Evolutionary conservation across 192 early-diverging fungal species (phyloP).

Genomic region (Coemansia javaensis): DNA sequence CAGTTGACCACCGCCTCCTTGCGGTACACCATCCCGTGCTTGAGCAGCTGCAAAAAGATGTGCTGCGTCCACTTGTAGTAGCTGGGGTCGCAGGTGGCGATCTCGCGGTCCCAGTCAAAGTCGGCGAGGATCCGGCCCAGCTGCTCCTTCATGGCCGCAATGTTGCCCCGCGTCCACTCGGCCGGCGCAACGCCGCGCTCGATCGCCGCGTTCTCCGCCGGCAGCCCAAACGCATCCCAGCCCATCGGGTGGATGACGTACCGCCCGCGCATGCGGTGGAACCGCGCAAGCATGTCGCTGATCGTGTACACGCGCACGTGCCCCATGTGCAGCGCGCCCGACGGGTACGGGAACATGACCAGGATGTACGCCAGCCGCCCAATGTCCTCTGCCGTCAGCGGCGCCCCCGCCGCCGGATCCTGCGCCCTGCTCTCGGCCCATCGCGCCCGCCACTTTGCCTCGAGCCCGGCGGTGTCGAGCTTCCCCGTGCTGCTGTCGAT

Average conservation of each 20-base stretch:
- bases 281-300: slow-evolving; percentile 77
- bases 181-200: slow-evolving; percentile 70
- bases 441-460: slow-evolving; percentile 58
- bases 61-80: slow-evolving; percentile 97
- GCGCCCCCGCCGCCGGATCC: background rate
- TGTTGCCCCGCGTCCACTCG: slow-evolving; percentile 83
- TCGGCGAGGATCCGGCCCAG: slow-evolving; percentile 66
- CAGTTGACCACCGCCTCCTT: slow-evolving; percentile 92
- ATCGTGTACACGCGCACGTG: slow-evolving; percentile 97
- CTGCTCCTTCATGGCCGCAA: slow-evolving; percentile 76
- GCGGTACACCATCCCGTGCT: slow-evolving; percentile 77
- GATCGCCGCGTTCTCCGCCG: slow-evolving; percentile 95
- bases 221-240: slow-evolving; percentile 98
- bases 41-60: slow-evolving; percentile 74
- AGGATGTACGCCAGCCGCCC: slow-evolving; percentile 72
- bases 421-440: slow-evolving; percentile 31
- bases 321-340: slow-evolving; percentile 89
- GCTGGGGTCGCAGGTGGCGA: slow-evolving; percentile 77
- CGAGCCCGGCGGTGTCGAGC: slow-evolving; percentile 54
- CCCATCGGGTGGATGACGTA: slow-evolving; percentile 89
- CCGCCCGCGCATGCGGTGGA: slow-evolving; percentile 67
- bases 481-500: slow-evolving; percentile 31
- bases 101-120: slow-evolving; percentile 92
- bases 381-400: slow-evolving; percentile 23
- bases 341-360: slow-evolving; percentile 96